Evolutionary conservation across 495 filamentous ascomycete genomes (phyloP).

Genomic region (Penicillium ucsense): DNA sequence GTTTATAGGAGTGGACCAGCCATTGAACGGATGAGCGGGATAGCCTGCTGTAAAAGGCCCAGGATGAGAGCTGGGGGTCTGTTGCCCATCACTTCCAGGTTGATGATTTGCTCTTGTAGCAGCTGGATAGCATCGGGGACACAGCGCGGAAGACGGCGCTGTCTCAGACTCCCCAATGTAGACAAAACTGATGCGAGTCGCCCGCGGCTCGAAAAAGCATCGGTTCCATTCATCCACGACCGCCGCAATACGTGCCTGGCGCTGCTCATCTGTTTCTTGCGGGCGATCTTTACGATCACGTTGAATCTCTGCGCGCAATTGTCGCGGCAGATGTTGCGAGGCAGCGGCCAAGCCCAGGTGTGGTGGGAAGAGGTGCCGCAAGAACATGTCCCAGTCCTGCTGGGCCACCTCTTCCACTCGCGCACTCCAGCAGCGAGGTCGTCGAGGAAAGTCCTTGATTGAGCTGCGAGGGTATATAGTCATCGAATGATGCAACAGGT

Average conservation of each 20-base stretch:
- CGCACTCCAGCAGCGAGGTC: conserved; percentile 34
- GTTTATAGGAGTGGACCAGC: conserved; percentile 9
- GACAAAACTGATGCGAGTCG: conserved; percentile 25
- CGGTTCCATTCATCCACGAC: conserved; percentile 45
- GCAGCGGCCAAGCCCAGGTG: conserved; percentile 31
- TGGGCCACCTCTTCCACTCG: conserved; percentile 30
- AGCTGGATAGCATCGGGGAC: conserved; percentile 36
- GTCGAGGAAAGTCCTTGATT: conserved; percentile 36
- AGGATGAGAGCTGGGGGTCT: conserved; percentile 2
- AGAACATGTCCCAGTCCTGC: conserved; percentile 44
- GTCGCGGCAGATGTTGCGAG: conserved; percentile 30
- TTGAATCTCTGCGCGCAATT: conserved; percentile 31
- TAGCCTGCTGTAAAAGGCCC: conserved; percentile 11
- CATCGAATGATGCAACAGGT: conserved; percentile 30
- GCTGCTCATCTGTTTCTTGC: conserved; percentile 35
- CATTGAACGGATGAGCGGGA: conserved; percentile 7
- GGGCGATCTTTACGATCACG: conserved; percentile 35
- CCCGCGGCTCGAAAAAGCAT: conserved; percentile 39
- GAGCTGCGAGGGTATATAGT: conserved; percentile 37
- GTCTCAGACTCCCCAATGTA: conserved; percentile 31
- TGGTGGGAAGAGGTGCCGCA: conserved; percentile 38
- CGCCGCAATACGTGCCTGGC: conserved; percentile 29
- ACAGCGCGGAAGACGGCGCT: conserved; percentile 33
- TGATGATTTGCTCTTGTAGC: conserved; percentile 26
- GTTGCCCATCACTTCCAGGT: conserved; percentile 6